phyloP scores from a whole-genome alignment of 176 grass and related monocot genomes.

The Aegilops speltoides region DNA sequence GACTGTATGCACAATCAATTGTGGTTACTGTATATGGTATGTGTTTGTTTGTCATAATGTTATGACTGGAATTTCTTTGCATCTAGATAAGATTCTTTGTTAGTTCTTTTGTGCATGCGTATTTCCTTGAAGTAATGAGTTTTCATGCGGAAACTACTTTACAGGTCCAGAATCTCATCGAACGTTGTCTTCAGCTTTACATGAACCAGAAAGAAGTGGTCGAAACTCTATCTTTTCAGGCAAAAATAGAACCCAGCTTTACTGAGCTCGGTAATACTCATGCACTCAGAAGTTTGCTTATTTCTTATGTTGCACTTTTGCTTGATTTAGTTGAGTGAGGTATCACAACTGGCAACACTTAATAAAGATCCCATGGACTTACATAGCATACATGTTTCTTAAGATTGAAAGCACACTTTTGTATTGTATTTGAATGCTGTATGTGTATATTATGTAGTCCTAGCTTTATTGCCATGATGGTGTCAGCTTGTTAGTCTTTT shows the following conservation, averaged over 20 bases:
- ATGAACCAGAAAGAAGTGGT: constrained; percentile 99
- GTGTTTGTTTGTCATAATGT: neutral
- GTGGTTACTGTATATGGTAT: neutral
- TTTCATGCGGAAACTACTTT: constrained; percentile 35
- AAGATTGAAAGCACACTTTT: neutral
- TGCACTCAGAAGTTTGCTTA: neutral
- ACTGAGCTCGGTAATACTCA: constrained; percentile 93
- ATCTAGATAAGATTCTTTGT: neutral
- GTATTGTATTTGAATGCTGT: constrained; percentile 5
- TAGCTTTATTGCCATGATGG: neutral
- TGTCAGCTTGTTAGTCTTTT: neutral
- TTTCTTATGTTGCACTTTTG: constrained; percentile 1
- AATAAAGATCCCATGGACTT: neutral
- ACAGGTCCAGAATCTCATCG: constrained; percentile 99
- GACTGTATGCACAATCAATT: constrained; percentile 8
- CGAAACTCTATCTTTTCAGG: constrained; percentile 66
- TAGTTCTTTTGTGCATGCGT: constrained; percentile 10
- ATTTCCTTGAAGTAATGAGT: constrained; percentile 17
- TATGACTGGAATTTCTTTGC: neutral
- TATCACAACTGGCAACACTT: neutral
- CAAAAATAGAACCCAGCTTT: constrained; percentile 98
- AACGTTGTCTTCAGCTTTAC: constrained; percentile 95
- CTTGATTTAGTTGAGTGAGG: neutral
- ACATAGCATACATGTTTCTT: neutral
- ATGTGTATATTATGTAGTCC: neutral